Evolutionary conservation across 495 filamentous ascomycete genomes (phyloP), one percentile per base, ranked within the genome.

Genomic region (Aspergillus wentii): DNA sequence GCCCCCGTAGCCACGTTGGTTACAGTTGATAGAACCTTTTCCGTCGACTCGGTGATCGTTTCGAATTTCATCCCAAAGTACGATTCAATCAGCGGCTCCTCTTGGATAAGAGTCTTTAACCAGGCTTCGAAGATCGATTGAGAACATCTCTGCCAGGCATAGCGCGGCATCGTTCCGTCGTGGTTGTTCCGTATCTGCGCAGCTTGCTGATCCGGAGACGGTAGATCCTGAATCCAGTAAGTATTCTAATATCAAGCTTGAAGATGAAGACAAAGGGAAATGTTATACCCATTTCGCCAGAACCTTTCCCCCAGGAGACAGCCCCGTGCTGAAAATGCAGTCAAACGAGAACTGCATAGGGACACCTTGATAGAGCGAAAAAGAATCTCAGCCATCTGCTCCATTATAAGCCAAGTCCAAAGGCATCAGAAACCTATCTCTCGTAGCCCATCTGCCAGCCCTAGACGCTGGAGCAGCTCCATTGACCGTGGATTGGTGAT

Each of bases 121-220:
- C 51, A 55, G 5, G 44, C 41, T 33, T 55, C 51, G 23, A 52
- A 45, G 15, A 51, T 33, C 7, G 34, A 42, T 40, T 48, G 51
- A 17, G 47, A 46, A 34, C 44, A 52, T 33, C 47, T 30, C 20
- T 48, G 46, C 21, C 33, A 31, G 17, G 46, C 5, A 4, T 34
- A 5, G 30, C n/a, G 42, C 25, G n/a, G 31, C 26, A 34, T 34
- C 4, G 31, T 17, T 17, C 31, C 31, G 17, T 34, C 31, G n/a
- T n/a, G n/a, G n/a, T n/a, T n/a, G n/a, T n/a, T n/a, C n/a, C n/a
- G n/a, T n/a, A n/a, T n/a, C n/a, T n/a, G n/a, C n/a, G n/a, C n/a
- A n/a, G n/a, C n/a, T n/a, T n/a, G n/a, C n/a, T n/a, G n/a, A n/a
- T n/a, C n/a, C n/a, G n/a, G n/a, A n/a, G n/a, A n/a, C n/a, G n/a